Evolutionary conservation across 2,329 filamentous ascomycete genomes (phyloP).

Genomic region (Blastomyces gilchristii): DNA sequence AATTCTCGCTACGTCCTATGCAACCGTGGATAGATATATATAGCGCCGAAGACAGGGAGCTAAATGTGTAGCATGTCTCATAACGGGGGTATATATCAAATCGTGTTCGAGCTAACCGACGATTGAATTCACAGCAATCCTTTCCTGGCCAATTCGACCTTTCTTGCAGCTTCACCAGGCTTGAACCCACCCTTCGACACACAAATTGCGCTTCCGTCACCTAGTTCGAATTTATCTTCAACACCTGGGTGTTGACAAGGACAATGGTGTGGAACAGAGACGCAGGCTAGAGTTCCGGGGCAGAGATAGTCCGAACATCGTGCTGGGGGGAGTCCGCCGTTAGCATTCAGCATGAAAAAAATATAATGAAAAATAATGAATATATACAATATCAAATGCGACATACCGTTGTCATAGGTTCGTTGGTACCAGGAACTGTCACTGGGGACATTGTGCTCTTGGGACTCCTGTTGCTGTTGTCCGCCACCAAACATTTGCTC

Average conservation of each 20-base stretch:
- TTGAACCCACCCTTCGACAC: slow-evolving; percentile 41
- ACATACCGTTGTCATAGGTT: slow-evolving; percentile 15
- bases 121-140: slow-evolving; percentile 32
- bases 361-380: background rate
- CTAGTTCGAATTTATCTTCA: slow-evolving; percentile 64
- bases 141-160: slow-evolving; percentile 42
- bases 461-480: slow-evolving; percentile 50
- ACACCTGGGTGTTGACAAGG: slow-evolving; percentile 72
- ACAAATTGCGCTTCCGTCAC: slow-evolving; percentile 40
- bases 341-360: slow-evolving; percentile 12
- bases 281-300: slow-evolving; percentile 85
- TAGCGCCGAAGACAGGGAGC: background rate
- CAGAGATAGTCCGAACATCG: slow-evolving; percentile 89
- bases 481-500: slow-evolving; percentile 83
- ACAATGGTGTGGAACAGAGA: slow-evolving; percentile 94
- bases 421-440: slow-evolving; percentile 72
- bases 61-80: background rate
- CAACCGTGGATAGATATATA: background rate
- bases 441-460: slow-evolving; percentile 65
- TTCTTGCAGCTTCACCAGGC: slow-evolving; percentile 37
- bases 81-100: background rate
- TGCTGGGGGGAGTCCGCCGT: slow-evolving; percentile 40
- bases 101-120: background rate
- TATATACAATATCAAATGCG: background rate
- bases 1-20: background rate